Conservation (phyloP, 805 yeast species). For the Candida gorgasii region DNA sequence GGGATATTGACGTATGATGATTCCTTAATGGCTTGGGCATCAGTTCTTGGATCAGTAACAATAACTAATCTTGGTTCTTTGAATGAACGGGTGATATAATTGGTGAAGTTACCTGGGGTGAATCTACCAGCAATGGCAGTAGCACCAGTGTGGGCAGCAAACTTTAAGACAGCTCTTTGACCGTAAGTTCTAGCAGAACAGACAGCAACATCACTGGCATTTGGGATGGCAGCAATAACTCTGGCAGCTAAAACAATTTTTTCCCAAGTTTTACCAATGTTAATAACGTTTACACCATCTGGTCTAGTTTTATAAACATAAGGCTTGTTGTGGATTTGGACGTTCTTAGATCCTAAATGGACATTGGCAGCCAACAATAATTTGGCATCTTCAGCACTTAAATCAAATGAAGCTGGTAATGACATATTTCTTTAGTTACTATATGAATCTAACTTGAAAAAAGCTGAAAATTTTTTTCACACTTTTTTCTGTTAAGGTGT, state of each 20-base stretch:
- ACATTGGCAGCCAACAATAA: constrained; percentile 99
- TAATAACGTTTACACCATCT: constrained; percentile 98
- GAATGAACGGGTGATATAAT: constrained; percentile 99
- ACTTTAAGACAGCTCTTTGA: constrained; percentile 99
- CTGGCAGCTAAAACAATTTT: constrained; percentile 99
- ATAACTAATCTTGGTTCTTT: constrained; percentile 99
- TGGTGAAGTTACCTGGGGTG: constrained; percentile 99
- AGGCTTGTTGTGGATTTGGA: constrained; percentile 97
- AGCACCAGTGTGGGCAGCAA: constrained; percentile 99
- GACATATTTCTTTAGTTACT: constrained; percentile 48
- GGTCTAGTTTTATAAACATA: constrained; percentile 98
- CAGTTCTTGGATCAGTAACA: constrained; percentile 99
- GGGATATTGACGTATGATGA: constrained; percentile 99
- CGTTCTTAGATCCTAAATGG: constrained; percentile 99
- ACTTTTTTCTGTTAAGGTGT: constrained; percentile 1
- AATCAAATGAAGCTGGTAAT: constrained; percentile 84
- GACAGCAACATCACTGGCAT: constrained; percentile 97
- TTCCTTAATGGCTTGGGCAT: constrained; percentile 99
- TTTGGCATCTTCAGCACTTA: constrained; percentile 98
- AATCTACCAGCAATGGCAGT: constrained; percentile 99
- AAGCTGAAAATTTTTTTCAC: constrained; percentile 10
- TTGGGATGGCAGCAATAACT: constrained; percentile 99
- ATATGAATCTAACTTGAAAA: constrained; percentile 5
- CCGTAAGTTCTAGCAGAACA: constrained; percentile 99
- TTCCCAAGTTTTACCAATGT: constrained; percentile 99